phyloP scores from a whole-genome alignment of 495 filamentous ascomycete genomes.

The Bryoglossum gracile region DNA sequence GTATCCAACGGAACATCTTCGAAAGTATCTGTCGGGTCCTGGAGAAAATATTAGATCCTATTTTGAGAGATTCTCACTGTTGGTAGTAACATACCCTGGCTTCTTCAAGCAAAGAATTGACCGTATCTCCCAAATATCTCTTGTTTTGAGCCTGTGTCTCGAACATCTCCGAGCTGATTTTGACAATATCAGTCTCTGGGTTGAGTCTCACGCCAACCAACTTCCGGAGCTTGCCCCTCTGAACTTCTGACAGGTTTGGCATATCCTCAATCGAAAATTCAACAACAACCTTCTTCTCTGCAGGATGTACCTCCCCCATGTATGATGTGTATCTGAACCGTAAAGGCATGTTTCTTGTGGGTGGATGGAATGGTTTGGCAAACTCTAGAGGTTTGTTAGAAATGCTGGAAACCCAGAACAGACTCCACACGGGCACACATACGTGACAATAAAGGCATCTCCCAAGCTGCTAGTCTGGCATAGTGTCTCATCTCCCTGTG shows the following conservation, averaged over 20 bases:
- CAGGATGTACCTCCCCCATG: slow-evolving; percentile 88
- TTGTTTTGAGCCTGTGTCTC: slow-evolving; percentile 91
- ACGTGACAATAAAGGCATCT: slow-evolving; percentile 89
- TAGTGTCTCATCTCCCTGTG: slow-evolving; percentile 87
- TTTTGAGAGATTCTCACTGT: background rate
- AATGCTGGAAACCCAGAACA: too few species aligned
- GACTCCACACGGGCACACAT: slow-evolving; percentile 32
- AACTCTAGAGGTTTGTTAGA: slow-evolving; percentile 65
- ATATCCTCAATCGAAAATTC: slow-evolving; percentile 73
- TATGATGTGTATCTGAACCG: slow-evolving; percentile 97
- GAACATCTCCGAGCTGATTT: slow-evolving; percentile 88
- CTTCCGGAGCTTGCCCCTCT: slow-evolving; percentile 79
- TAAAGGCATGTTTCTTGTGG: slow-evolving; percentile 56
- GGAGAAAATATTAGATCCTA: background rate
- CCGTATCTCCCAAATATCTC: slow-evolving; percentile 74
- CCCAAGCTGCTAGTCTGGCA: slow-evolving; percentile 82
- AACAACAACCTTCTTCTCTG: slow-evolving; percentile 85
- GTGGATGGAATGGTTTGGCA: slow-evolving; percentile 71
- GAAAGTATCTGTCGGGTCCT: slow-evolving; percentile 72
- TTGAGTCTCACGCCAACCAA: slow-evolving; percentile 85
- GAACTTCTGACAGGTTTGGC: slow-evolving; percentile 51
- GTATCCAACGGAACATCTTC: slow-evolving; percentile 86
- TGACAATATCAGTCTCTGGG: slow-evolving; percentile 72
- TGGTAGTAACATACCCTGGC: slow-evolving; percentile 50
- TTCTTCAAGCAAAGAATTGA: slow-evolving; percentile 65